Conservation (phyloP, 805 yeast genomes). For the Yarrowia sp. region DNA sequence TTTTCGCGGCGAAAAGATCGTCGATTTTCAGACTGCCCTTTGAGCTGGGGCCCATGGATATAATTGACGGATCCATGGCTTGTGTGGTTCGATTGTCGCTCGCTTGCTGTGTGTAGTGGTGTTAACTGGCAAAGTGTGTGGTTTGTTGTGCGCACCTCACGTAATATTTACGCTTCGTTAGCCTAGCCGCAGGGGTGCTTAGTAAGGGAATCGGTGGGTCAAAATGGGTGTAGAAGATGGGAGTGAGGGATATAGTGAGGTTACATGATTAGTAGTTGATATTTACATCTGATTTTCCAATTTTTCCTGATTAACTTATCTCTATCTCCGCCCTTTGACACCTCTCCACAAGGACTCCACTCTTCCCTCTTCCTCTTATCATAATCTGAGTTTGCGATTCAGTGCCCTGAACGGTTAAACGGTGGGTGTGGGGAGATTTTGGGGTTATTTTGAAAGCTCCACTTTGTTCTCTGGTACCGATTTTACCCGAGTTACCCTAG, state of each 20-base stretch:
- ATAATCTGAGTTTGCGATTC: slow-evolving; percentile 23
- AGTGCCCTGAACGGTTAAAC: neutral
- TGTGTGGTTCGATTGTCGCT: slow-evolving; percentile 5
- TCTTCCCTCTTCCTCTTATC: slow-evolving; percentile 11
- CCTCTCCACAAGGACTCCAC: too few species aligned
- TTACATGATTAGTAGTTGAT: neutral
- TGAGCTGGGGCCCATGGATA: slow-evolving; percentile 30
- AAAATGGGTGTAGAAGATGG: too few species aligned
- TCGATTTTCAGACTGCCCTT: slow-evolving; percentile 36
- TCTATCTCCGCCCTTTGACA: too few species aligned
- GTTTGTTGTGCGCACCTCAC: slow-evolving; percentile 14
- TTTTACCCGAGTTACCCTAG: too few species aligned
- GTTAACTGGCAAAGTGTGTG: slow-evolving; percentile 23
- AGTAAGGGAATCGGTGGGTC: neutral
- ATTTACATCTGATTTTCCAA: too few species aligned
- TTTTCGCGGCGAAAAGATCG: slow-evolving; percentile 35
- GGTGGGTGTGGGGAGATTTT: neutral
- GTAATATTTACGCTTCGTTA: slow-evolving; percentile 34
- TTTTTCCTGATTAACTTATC: too few species aligned
- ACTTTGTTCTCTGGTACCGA: too few species aligned
- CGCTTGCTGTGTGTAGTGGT: slow-evolving; percentile 19
- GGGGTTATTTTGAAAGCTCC: neutral
- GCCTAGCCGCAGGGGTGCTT: slow-evolving; percentile 36
- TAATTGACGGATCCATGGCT: slow-evolving; percentile 38
- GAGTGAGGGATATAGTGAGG: neutral